Percentiles rank a stretch among this genome's conserved stretches.
Evolutionary conservation across 108 stramenopile genomes (phyloP).

Genomic region (Cyclotella sp.): DNA sequence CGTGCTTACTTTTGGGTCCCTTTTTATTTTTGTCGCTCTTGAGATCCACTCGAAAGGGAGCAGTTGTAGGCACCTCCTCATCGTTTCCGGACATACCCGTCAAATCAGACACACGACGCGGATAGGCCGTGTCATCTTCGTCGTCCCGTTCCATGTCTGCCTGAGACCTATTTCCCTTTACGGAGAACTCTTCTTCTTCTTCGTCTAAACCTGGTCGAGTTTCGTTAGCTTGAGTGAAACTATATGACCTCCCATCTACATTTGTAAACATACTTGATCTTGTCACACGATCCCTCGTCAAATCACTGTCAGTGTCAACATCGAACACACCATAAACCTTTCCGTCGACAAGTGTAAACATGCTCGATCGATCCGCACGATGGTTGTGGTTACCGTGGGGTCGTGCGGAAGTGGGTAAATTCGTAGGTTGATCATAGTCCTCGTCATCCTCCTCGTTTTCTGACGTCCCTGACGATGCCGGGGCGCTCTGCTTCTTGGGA

Average conservation of each 20-base stretch:
- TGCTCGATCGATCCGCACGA: neutral
- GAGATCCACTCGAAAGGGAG: slow-evolving; percentile 30
- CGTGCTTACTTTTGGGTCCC: slow-evolving; percentile 14
- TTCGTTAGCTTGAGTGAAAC: neutral
- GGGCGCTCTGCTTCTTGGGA: slow-evolving; percentile 1
- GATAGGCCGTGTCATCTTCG: slow-evolving; percentile 1
- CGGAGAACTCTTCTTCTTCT: slow-evolving; percentile 3
- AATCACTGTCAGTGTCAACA: neutral
- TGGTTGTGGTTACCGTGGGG: neutral
- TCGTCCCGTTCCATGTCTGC: slow-evolving; percentile 13
- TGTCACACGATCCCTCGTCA: neutral
- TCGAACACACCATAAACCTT: neutral
- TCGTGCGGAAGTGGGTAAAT: neutral
- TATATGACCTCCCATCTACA: neutral
- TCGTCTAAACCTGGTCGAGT: neutral
- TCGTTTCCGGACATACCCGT: neutral
- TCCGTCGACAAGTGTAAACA: slow-evolving; percentile 6
- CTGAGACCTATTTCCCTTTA: neutral
- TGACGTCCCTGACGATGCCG: slow-evolving; percentile 1
- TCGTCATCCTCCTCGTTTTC: neutral
- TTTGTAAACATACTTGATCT: slow-evolving; percentile 16
- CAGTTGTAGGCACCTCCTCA: neutral
- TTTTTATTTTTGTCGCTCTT: slow-evolving; percentile 18
- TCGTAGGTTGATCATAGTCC: slow-evolving; percentile 3
- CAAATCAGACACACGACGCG: slow-evolving; percentile 7